A percentile compares a stretch with the other conserved stretches of the same genome.
Conservation (phyloP, 148 eudicot species). For the Pouteria glomerata region DNA sequence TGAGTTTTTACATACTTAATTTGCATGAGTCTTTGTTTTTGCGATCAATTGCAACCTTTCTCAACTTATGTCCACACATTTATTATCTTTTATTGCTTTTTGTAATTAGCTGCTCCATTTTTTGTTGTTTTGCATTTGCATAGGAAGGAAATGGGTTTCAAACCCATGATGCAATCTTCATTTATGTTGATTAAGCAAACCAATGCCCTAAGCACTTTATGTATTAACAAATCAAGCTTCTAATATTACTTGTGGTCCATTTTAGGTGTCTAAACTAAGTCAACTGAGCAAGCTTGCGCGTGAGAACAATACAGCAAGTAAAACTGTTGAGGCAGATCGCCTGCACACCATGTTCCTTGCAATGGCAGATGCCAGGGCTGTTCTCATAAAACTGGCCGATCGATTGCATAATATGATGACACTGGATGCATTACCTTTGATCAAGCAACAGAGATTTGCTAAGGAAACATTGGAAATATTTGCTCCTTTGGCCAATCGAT, state of each 20-base stretch:
- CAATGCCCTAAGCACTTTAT: no score
- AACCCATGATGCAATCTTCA: no score
- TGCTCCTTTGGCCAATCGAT: constrained; percentile 89
- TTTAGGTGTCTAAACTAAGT: constrained; percentile 85
- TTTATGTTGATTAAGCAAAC: no score
- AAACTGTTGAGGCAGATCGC: constrained; percentile 85
- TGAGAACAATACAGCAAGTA: constrained; percentile 71
- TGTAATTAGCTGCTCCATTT: background rate
- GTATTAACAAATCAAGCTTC: no score
- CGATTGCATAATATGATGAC: constrained; percentile 92
- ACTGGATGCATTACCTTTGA: constrained; percentile 63
- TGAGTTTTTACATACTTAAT: background rate
- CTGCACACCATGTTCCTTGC: constrained; percentile 97
- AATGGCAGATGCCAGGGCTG: constrained; percentile 97
- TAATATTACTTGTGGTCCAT: constrained; percentile 5
- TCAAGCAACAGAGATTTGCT: constrained; percentile 79
- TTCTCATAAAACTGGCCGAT: constrained; percentile 88
- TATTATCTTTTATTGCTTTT: background rate
- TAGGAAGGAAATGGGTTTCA: no score
- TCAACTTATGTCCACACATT: background rate
- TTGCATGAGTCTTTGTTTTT: background rate
- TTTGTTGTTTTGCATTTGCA: no score
- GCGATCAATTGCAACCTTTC: background rate
- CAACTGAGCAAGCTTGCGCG: constrained; percentile 98
- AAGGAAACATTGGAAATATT: constrained; percentile 94